A percentile compares a stretch with the other conserved stretches of the same genome.
phyloP scores from a whole-genome alignment of 176 grass and related monocot species.

The Saccharum officinarum region DNA sequence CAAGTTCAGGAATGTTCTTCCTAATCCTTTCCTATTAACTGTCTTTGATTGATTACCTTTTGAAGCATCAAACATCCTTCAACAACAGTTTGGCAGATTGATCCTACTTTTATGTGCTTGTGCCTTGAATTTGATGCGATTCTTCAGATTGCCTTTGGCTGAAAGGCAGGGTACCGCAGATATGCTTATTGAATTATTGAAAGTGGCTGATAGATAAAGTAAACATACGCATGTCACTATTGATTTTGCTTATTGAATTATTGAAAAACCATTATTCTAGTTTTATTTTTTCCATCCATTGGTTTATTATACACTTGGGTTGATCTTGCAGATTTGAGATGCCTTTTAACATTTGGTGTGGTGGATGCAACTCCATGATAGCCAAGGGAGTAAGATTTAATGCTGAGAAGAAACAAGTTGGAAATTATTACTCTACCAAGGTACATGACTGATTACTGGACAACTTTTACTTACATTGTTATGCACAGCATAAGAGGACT shows the following conservation, averaged over 20 bases:
- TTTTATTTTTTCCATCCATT: not conserved
- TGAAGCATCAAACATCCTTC: not conserved
- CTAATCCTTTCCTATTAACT: not conserved
- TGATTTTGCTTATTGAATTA: not conserved
- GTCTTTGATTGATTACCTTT: not conserved
- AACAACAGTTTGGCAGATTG: not conserved
- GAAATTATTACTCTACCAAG: slow-evolving; percentile 98
- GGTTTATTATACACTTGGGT: not conserved
- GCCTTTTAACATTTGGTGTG: slow-evolving; percentile 98
- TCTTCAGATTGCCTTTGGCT: not conserved
- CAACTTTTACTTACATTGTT: not conserved
- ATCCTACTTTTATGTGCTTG: not conserved
- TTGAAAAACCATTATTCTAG: not conserved
- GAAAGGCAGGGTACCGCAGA: not conserved
- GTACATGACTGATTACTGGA: slow-evolving; percentile 20
- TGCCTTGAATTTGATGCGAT: not conserved
- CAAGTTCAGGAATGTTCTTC: not conserved
- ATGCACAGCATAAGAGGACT: not conserved
- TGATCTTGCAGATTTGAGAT: slow-evolving; percentile 79
- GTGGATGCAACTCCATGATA: slow-evolving; percentile 99
- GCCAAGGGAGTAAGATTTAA: slow-evolving; percentile 99
- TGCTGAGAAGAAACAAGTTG: slow-evolving; percentile 99
- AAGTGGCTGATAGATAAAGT: not conserved
- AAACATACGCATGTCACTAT: not conserved
- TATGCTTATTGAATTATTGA: not conserved